A percentile compares a stretch with the other conserved stretches of the same genome.
Conservation (phyloP, 257 asterid genomes). For the Salvia hispanica region DNA sequence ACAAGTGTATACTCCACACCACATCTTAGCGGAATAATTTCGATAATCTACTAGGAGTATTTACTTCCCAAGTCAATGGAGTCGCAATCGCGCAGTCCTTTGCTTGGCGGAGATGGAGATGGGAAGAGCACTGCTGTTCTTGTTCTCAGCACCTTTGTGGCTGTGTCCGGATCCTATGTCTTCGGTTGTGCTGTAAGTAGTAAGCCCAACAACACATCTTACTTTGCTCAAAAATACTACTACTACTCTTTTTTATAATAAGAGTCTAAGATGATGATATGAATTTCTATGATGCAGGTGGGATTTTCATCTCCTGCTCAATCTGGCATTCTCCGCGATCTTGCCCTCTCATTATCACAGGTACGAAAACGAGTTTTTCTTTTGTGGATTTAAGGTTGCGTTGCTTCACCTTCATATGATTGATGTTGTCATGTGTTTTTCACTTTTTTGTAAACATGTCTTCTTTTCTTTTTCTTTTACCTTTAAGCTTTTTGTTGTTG, state of each 20-base stretch:
- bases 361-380: constrained; percentile 27
- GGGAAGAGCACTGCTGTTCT: constrained; percentile 47
- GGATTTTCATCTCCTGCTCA: constrained; percentile 92
- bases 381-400: too few species aligned
- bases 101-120: constrained; percentile 36
- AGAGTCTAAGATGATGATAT: background rate
- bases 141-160: constrained; percentile 67
- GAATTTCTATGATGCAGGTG: constrained; percentile 51
- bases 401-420: too few species aligned
- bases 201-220: background rate
- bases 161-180: constrained; percentile 81
- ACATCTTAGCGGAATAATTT: too few species aligned
- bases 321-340: constrained; percentile 69
- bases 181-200: constrained; percentile 84
- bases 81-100: constrained; percentile 31
- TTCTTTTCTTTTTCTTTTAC: too few species aligned
- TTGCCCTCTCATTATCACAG: constrained; percentile 67
- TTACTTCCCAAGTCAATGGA: constrained; percentile 29
- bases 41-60: too few species aligned
- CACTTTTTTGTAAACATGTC: too few species aligned
- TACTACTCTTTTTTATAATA: too few species aligned
- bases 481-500: background rate
- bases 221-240: too few species aligned
- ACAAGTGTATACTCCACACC: too few species aligned
- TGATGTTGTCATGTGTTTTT: too few species aligned